Evolutionary conservation across 116 monocot species (phyloP), one percentile per base, ranked within the genome.

Genomic region (Posidonia oceanica): DNA sequence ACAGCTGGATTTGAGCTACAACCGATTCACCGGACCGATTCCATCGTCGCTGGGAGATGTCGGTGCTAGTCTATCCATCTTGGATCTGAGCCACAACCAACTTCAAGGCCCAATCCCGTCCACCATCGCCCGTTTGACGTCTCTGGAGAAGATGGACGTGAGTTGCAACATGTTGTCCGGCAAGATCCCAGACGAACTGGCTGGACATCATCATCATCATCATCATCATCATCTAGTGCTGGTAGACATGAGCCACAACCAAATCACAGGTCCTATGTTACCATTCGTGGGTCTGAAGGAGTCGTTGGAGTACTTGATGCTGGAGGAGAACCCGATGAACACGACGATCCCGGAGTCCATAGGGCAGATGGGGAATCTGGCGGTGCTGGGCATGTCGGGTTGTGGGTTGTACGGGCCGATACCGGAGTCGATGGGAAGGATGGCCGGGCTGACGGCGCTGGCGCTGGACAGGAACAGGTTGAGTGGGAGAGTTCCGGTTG

Each of bases 1-100:
- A 77, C 75, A 82, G 74, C 72, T 90, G 63, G 90, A 90, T 61
- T 70, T 90, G 16, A 78, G 84, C 76, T 86, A 78, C 75, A 90
- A 90, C 66, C 14, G 39, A 42, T 56, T 90, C 39, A 71, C 68
- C 37, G 87, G 87, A 7, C 4, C 65, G 44, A 82, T 86, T 12
- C 90, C 90, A 2, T 51, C 17, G 12, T 78, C 76, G 67, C 23
- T 90, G 4, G 74, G 82, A 8, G 79, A 75, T 29, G 58, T 90
- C 67, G 20, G 66, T 6, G 29, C 29, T 29, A 79, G 78, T 39
- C 75, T 90, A 55, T 51, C 70, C 71, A 86, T 76, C 41, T 69
- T 86, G 23, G 81, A 84, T 73, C 81, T 90, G 15, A 79, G 82
- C 74, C 77, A 67, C 54, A 90, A 90, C 72, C 54, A 36, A 48